Percentiles rank a stretch among this genome's conserved stretches.
Conservation (phyloP, 1,284 basidiomycete species). For the Ustilago loliicola region DNA sequence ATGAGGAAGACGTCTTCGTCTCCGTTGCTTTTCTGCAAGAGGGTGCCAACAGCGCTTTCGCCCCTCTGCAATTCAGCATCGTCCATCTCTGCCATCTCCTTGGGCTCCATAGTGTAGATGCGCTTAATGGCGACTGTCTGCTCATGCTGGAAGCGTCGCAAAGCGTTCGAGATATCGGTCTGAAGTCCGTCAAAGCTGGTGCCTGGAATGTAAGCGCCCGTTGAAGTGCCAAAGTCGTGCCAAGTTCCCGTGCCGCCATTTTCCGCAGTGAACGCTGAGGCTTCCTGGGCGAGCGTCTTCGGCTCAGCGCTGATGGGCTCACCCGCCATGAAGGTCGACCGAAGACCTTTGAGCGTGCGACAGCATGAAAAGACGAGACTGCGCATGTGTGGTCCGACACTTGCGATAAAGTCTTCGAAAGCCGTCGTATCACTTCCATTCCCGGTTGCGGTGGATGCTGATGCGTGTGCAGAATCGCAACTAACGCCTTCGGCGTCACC, state of each 20-base stretch:
- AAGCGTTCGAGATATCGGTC: slow-evolving; percentile 48
- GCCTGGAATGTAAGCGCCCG: slow-evolving; percentile 31
- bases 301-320: slow-evolving; percentile 15
- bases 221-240: slow-evolving; percentile 23
- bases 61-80: neutral
- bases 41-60: slow-evolving; percentile 4
- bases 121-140: slow-evolving; percentile 64
- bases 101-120: slow-evolving; percentile 64
- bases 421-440: slow-evolving; percentile 20
- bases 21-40: slow-evolving; percentile 36
- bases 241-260: slow-evolving; percentile 33
- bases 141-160: slow-evolving; percentile 62
- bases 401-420: slow-evolving; percentile 59
- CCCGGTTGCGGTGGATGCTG: neutral
- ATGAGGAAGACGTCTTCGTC: slow-evolving; percentile 66
- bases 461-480: neutral
- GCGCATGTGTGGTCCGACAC: slow-evolving; percentile 66
- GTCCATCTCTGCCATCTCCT: slow-evolving; percentile 22
- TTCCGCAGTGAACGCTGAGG: slow-evolving; percentile 4
- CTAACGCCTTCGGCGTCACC: slow-evolving; percentile 6
- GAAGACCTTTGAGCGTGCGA: slow-evolving; percentile 50
- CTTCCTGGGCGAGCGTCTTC: slow-evolving; percentile 11
- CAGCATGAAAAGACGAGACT: slow-evolving; percentile 61
- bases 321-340: slow-evolving; percentile 49
- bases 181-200: slow-evolving; percentile 52